Base-by-base conservation (phyloP, 441 rosid genomes). In the Melastoma candidum region DNA sequence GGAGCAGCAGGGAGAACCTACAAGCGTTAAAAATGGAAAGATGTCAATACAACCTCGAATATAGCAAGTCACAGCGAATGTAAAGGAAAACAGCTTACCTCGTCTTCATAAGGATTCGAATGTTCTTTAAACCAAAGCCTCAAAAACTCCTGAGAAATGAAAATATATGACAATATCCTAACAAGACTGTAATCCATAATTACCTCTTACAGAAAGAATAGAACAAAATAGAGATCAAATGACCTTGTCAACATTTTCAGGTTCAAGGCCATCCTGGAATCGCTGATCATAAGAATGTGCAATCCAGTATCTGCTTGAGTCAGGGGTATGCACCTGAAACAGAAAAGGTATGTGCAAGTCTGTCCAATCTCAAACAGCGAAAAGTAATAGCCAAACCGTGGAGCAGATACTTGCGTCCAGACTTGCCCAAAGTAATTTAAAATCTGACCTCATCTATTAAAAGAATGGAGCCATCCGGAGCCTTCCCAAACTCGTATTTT, bases 1-100 rank as follows among this genome's bases (percentile, higher is more conserved):
- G 97, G 96, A 63, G 98, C 95, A 71, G 74, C 82, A 10, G 97
- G 98, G 45, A 88, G 80, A 67, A 88, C 78, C 98, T 84, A 66
- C 27, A 55, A 25, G 61, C 52, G 56, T 54, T 57, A 17, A 47
- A 66, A 17, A 48, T 13, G 48, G 41, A 43, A 48, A 49, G 47
- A 17, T 57, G 36, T 32, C 24, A 14, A 14, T 17, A 36, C 46
- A 24, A 52, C 14, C 56, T 14, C 12, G 27, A 7, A 32, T 27
- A 36, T n/a, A 41, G 29, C 32, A 44, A 45, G 17, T 11, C 29
- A 29, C 14, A 53, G 4, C 29, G 32, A 12, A 53, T 17, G 22
- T 39, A 11, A 11, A 53, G 13, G 13, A 53, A 36, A 17, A 11
- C 10, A 11, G 22, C 17, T 68, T 73, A 74, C 98, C 94, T 88